phyloP scores from a whole-genome alignment of 2,329 filamentous ascomycete species.

The Monilinia laxa region DNA sequence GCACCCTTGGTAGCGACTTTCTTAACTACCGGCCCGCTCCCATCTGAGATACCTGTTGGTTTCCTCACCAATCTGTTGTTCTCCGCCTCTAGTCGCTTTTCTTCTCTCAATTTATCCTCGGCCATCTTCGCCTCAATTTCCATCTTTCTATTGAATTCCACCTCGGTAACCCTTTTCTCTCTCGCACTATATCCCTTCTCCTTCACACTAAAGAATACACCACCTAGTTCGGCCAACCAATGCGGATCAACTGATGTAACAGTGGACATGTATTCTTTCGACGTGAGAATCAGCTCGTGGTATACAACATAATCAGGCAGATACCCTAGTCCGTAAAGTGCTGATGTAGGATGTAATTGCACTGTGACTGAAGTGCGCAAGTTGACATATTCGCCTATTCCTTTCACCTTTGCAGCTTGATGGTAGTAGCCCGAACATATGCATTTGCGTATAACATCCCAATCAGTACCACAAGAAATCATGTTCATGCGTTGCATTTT shows the following conservation, averaged over 20 bases:
- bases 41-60: constrained; percentile 13
- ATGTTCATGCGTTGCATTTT: constrained; percentile 87
- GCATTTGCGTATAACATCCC: constrained; percentile 92
- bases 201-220: constrained; percentile 95
- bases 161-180: constrained; percentile 83
- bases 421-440: constrained; percentile 99
- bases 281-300: constrained; percentile 94
- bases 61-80: constrained; percentile 49
- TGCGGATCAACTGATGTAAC: constrained; percentile 95
- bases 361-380: constrained; percentile 91
- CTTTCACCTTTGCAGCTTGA: constrained; percentile 93
- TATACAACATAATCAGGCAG: constrained; percentile 97
- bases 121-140: constrained; percentile 94
- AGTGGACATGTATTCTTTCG: constrained; percentile 96
- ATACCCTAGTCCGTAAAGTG: constrained; percentile 88
- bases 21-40: constrained; percentile 17
- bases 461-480: constrained; percentile 88
- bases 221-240: constrained; percentile 94
- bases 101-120: constrained; percentile 71
- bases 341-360: constrained; percentile 89
- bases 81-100: constrained; percentile 54
- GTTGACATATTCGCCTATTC: constrained; percentile 96
- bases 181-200: constrained; percentile 92
- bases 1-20: constrained; percentile 24
- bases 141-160: constrained; percentile 88